Percentiles rank a stretch among this genome's conserved stretches.
Conservation (phyloP, 768 basidiomycete species). For the Phanerochaete carnosa region DNA sequence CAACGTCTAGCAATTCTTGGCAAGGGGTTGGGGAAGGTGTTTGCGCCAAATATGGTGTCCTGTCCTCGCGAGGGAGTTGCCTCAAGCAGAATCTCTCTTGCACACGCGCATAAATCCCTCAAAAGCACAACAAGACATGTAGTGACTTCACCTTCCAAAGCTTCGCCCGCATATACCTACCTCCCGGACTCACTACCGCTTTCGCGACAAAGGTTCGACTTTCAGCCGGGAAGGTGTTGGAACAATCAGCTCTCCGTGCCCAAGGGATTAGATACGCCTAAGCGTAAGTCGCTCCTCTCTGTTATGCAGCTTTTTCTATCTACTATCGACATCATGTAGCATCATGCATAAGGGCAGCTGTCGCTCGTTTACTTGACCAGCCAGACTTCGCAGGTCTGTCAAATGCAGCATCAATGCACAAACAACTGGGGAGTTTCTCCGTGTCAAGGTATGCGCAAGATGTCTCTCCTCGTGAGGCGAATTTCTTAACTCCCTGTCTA, state of each 20-base stretch:
- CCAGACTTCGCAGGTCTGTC: slow-evolving; percentile 19
- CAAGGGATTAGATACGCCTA: slow-evolving; percentile 12
- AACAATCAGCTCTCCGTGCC: slow-evolving; percentile 10
- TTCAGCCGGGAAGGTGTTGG: slow-evolving; percentile 11
- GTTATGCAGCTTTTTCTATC: neutral
- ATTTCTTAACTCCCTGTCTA: no score
- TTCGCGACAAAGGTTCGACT: slow-evolving; percentile 2
- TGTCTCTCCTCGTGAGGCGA: no score
- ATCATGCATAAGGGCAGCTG: slow-evolving; percentile 11
- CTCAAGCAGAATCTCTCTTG: slow-evolving; percentile 20
- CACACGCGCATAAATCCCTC: slow-evolving; percentile 16
- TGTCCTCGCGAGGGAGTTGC: neutral
- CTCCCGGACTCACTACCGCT: neutral
- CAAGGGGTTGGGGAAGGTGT: slow-evolving; percentile 17
- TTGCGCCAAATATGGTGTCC: neutral
- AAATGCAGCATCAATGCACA: neutral
- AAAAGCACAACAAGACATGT: neutral
- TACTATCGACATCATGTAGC: neutral
- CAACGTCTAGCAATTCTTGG: slow-evolving; percentile 54
- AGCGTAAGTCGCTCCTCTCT: slow-evolving; percentile 12
- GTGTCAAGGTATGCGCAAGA: no score
- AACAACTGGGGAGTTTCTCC: no score
- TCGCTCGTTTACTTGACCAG: slow-evolving; percentile 12
- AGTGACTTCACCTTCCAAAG: neutral
- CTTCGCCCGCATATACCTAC: slow-evolving; percentile 2